These are phyloP conservation scores for Ophioceras dolichostomum DNA, from an alignment of 2,329 filamentous ascomycete species.

Conservation along the genomic window DNA sequence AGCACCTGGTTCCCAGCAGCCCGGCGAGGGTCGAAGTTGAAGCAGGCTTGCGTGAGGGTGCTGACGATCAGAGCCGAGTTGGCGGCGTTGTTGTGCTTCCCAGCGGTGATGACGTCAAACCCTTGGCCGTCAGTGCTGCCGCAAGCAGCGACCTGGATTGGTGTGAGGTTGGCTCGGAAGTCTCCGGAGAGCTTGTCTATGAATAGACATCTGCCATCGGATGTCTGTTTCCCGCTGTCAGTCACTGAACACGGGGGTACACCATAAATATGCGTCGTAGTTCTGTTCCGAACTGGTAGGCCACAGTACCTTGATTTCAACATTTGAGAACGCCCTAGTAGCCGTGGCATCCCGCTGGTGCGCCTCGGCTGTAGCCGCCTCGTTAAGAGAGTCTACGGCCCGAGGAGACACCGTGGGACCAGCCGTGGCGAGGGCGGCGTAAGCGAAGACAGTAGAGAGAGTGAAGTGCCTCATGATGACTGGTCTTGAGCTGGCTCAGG, in stretches of 20 bases:
- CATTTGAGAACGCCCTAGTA: conserved; percentile 28
- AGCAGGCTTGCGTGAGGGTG: conserved; percentile 43
- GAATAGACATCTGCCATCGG: conserved; percentile 30
- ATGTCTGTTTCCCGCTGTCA: conserved; percentile 15
- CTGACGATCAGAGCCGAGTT: conserved; percentile 39
- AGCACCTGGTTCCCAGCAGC: conserved; percentile 37
- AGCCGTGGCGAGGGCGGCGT: conserved; percentile 14
- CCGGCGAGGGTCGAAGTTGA: conserved; percentile 44
- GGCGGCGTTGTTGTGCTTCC: conserved; percentile 35
- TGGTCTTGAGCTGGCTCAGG: too few species aligned
- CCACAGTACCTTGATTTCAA: conserved; percentile 27
- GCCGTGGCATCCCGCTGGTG: conserved; percentile 30
- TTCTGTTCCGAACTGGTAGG: too few species aligned
- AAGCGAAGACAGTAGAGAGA: conserved; percentile 13
- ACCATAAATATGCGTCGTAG: too few species aligned
- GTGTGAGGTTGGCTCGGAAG: conserved; percentile 33
- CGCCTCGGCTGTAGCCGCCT: conserved; percentile 28
- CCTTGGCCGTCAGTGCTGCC: conserved; percentile 27
- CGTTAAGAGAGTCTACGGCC: conserved; percentile 27
- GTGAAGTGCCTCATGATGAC: conserved; percentile 12
- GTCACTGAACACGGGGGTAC: background rate
- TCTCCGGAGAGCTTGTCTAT: conserved; percentile 34
- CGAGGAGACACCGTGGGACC: conserved; percentile 16
- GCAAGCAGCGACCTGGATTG: conserved; percentile 30
- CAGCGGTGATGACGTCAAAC: conserved; percentile 36